Evolutionary conservation across 768 basidiomycete genomes (phyloP).

Genomic region (Termitomyces eurrhizus): DNA sequence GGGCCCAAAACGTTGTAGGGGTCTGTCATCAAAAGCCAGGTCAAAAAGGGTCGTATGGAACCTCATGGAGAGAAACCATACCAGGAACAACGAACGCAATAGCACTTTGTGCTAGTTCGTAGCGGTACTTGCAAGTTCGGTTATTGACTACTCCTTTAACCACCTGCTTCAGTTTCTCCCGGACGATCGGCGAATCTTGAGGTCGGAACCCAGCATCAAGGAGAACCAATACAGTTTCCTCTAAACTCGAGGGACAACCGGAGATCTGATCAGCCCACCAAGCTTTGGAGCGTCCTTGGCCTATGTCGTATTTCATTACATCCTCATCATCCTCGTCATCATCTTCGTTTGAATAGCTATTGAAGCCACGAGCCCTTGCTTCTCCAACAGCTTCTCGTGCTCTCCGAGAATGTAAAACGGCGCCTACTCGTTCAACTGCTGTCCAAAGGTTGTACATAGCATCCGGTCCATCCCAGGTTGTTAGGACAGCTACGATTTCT

Average conservation of each 20-base stretch:
- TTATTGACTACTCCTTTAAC: constrained; percentile 40
- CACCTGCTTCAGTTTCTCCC: constrained; percentile 50
- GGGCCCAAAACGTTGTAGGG: constrained; percentile 44
- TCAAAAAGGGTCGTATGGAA: not conserved
- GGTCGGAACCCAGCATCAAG: constrained; percentile 61
- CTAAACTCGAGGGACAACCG: constrained; percentile 57
- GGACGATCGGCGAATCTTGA: constrained; percentile 40
- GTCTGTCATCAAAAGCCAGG: constrained; percentile 34
- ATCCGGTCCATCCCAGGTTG: constrained; percentile 41
- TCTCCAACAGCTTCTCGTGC: constrained; percentile 30
- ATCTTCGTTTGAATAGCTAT: constrained; percentile 34
- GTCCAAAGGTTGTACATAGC: constrained; percentile 41
- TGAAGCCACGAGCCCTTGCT: constrained; percentile 42
- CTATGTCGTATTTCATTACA: constrained; percentile 21
- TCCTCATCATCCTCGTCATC: constrained; percentile 36
- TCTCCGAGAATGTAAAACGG: constrained; percentile 30
- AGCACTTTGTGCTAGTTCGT: constrained; percentile 54
- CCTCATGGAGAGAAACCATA: constrained; percentile 28
- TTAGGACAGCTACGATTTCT: constrained; percentile 32
- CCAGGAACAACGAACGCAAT: constrained; percentile 63
- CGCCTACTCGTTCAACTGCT: constrained; percentile 31
- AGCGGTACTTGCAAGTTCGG: constrained; percentile 38
- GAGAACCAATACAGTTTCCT: constrained; percentile 57
- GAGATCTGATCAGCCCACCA: constrained; percentile 71
- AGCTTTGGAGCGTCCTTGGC: constrained; percentile 44